Base-by-base conservation (phyloP, 441 rosid genomes). In the Biscutella laevigata region DNA sequence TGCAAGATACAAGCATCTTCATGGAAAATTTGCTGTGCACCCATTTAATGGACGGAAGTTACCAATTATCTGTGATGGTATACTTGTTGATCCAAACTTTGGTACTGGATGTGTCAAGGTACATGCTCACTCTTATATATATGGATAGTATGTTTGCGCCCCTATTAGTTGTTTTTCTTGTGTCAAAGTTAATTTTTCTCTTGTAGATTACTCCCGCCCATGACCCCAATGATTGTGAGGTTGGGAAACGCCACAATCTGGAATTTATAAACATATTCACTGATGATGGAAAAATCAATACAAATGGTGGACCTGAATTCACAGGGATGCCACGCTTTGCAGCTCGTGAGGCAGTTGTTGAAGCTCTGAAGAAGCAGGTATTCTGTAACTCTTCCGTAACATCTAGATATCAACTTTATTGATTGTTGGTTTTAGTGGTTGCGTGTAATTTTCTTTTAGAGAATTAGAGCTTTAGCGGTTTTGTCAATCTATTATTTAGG, bases 61-160 rank as follows among this genome's bases (percentile, higher is more conserved):
- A 48, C 98, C 86, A 6, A 76, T 92, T 47, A 59, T 92, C 50
- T 79, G 94, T 68, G 96, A 86, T 73, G 75, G 74, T 26, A 73
- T 75, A 49, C 89, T 92, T 52, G 98, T 92, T 58, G 96, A 83
- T 79, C 94, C 82, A 3, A 74, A 53, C n/a, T 92, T 92, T 64
- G 96, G 98, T 38, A 92, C 98, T 70, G 98, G 98, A 58, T 91
- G 94, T 69, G 96, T 92, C 42, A 92, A 92, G 96, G 98, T 88
- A 67, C 45, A 28, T 6, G 25, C 53, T 50, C 16, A 10, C 25
- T 27, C 43, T 40, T 46, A n/a, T 42, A 17, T 34, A 60, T 13
- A 16, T 20, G 21, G 60, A 50, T 59, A 36, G 37, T 53, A 24
- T 19, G 53, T 28, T 45, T 15, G 7, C 51, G 25, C 36, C 5